Percentiles rank a stretch among this genome's conserved stretches.
phyloP scores from a whole-genome alignment of 352 stramenopile genomes.

The Thalassiosira gravida region DNA sequence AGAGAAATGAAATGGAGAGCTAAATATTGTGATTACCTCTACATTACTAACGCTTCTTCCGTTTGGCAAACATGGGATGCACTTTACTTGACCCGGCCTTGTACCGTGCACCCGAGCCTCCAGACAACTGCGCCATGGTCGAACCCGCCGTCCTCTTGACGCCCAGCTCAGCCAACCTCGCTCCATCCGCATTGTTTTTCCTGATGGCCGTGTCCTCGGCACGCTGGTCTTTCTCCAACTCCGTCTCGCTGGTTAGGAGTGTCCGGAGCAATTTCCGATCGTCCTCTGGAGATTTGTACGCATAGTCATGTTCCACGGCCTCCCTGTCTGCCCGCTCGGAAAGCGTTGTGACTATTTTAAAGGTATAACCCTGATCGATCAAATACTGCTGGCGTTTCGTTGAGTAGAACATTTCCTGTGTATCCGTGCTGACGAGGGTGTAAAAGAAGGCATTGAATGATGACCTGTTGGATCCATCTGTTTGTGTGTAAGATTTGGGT shows the following conservation, averaged over 20 bases:
- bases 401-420: constrained; percentile 99
- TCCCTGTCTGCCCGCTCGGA: constrained; percentile 79
- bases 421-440: constrained; percentile 98
- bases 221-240: constrained; percentile 80
- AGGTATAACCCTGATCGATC: constrained; percentile 99
- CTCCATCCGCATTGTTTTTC: constrained; percentile 84
- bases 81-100: constrained; percentile 68
- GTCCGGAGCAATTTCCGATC: constrained; percentile 79
- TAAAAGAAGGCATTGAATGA: constrained; percentile 99
- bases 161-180: constrained; percentile 74
- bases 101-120: constrained; percentile 77
- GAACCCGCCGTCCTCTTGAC: constrained; percentile 73
- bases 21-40: constrained; percentile 6
- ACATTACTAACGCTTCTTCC: constrained; percentile 50
- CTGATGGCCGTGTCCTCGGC: constrained; percentile 83
- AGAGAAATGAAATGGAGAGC: constrained; percentile 2
- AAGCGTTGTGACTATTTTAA: constrained; percentile 97
- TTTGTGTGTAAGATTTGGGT: constrained; percentile 91
- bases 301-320: constrained; percentile 73
- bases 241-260: constrained; percentile 73
- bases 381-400: constrained; percentile 99
- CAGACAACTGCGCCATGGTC: constrained; percentile 77
- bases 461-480: constrained; percentile 87
- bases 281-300: constrained; percentile 78
- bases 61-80: constrained; percentile 85